A percentile compares a stretch with the other conserved stretches of the same genome.
Conservation (phyloP, 1,284 basidiomycete species). For the Tilletia setariae region DNA sequence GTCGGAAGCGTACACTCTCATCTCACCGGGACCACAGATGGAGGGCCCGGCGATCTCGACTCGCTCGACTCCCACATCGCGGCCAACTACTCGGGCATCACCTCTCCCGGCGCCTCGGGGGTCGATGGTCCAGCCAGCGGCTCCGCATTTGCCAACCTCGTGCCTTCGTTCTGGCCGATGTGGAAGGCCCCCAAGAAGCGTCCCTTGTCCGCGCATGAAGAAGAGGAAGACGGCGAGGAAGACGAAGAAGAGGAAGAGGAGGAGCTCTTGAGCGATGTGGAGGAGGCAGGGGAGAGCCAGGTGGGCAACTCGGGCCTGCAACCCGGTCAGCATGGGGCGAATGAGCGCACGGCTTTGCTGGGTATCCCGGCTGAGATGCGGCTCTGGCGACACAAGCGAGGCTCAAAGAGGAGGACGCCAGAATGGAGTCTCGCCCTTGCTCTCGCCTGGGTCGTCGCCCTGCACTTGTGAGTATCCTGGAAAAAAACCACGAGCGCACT, state of each 20-base stretch:
- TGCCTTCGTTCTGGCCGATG: slow-evolving; percentile 47
- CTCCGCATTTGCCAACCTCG: slow-evolving; percentile 43
- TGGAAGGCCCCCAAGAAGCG: slow-evolving; percentile 40
- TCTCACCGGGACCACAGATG: slow-evolving; percentile 20
- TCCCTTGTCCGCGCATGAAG: slow-evolving; percentile 9
- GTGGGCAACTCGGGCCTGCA: not conserved
- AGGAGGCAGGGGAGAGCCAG: not conserved
- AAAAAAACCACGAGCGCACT: no score
- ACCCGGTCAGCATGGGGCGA: not conserved
- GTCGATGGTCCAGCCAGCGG: slow-evolving; percentile 31
- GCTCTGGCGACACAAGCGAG: slow-evolving; percentile 7
- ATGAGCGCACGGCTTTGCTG: not conserved
- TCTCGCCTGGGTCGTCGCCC: slow-evolving; percentile 68
- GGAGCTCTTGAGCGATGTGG: slow-evolving; percentile 12
- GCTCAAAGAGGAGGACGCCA: slow-evolving; percentile 56
- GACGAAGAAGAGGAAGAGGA: slow-evolving; percentile 13
- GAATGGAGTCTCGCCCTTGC: slow-evolving; percentile 74
- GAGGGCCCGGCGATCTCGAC: slow-evolving; percentile 42
- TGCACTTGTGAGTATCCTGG: slow-evolving; percentile 68
- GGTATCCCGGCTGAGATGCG: slow-evolving; percentile 12
- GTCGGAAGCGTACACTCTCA: not conserved
- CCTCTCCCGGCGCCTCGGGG: slow-evolving; percentile 12
- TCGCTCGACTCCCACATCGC: slow-evolving; percentile 48
- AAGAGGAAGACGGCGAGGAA: slow-evolving; percentile 4
- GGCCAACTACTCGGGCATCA: slow-evolving; percentile 36